phyloP scores from a whole-genome alignment of 1,284 basidiomycete genomes.

The Takashimella koratensis region DNA sequence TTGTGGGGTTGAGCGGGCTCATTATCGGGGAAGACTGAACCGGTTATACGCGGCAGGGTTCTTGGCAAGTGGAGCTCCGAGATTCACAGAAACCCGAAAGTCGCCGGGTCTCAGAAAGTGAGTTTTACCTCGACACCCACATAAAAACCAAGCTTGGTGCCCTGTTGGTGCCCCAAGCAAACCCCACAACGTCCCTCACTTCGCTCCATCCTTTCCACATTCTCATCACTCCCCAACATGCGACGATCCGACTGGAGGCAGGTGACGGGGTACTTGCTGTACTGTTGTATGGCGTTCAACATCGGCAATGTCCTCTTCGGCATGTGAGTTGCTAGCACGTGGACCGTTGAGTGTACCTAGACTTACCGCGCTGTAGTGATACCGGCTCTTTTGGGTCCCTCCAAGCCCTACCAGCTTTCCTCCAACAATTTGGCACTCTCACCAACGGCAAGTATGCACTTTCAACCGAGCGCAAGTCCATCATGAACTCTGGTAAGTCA shows the following conservation, averaged over 20 bases:
- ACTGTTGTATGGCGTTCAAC: conserved; percentile 9
- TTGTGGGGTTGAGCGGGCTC: too few relatives aligned
- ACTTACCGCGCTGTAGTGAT: too few relatives aligned
- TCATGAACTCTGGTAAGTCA: conserved; percentile 24
- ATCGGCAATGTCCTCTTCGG: conserved; percentile 17
- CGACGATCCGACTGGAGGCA: neutral
- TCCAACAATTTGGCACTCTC: conserved; percentile 13
- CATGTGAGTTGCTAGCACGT: conserved; percentile 14
- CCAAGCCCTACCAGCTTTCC: conserved; percentile 18
- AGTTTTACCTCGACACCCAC: neutral
- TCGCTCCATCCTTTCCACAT: neutral
- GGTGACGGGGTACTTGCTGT: neutral
- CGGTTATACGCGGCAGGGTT: neutral
- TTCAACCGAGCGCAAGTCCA: conserved; percentile 10
- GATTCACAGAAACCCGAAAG: neutral
- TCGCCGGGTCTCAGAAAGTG: neutral
- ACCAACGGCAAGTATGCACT: conserved; percentile 6
- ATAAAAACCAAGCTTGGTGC: neutral
- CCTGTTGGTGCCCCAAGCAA: neutral
- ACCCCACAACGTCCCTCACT: neutral
- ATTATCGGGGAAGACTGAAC: neutral
- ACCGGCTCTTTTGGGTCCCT: conserved; percentile 13
- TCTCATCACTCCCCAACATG: neutral
- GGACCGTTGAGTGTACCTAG: too few relatives aligned
- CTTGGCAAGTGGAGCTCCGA: neutral